Percentiles rank a stretch among this genome's conserved stretches.
Conservation (phyloP, 805 yeast genomes). For the Saturnispora dispora region DNA sequence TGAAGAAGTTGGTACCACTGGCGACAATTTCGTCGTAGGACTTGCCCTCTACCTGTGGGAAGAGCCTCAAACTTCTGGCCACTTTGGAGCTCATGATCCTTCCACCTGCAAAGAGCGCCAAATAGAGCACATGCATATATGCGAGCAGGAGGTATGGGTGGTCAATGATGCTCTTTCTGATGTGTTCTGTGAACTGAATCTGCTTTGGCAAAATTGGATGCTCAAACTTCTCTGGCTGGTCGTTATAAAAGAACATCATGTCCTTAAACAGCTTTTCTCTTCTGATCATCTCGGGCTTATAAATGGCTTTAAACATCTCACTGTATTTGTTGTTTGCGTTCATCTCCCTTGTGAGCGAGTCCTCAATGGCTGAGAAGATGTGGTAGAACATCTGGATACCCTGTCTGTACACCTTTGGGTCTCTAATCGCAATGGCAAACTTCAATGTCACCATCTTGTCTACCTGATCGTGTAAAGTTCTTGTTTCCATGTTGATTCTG, state of each 20-base stretch:
- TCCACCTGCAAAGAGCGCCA: conserved; percentile 85
- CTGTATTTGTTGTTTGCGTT: conserved; percentile 30
- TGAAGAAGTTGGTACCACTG: conserved; percentile 62
- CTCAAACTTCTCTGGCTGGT: conserved; percentile 42
- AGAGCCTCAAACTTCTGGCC: conserved; percentile 56
- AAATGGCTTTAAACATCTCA: conserved; percentile 46
- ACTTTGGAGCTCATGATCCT: conserved; percentile 59
- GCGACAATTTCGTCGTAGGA: conserved; percentile 52
- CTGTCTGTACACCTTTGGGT: conserved; percentile 69
- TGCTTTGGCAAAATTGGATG: conserved; percentile 53
- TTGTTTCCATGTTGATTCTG: conserved; percentile 66
- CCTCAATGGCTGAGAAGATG: conserved; percentile 57
- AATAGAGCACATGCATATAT: conserved; percentile 75
- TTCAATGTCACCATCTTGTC: conserved; percentile 60
- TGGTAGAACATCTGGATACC: conserved; percentile 70
- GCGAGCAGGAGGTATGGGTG: conserved; percentile 70
- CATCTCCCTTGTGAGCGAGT: conserved; percentile 38
- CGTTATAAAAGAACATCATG: conserved; percentile 56
- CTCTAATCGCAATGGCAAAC: conserved; percentile 67
- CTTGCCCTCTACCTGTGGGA: conserved; percentile 65
- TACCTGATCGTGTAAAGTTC: conserved; percentile 55
- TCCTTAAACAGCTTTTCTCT: conserved; percentile 48
- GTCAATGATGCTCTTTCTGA: conserved; percentile 40
- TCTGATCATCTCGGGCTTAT: conserved; percentile 66
- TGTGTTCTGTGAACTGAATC: conserved; percentile 53